Evolutionary conservation across 306 rosid genomes (phyloP).

Genomic region (Mimosa bimucronata): DNA sequence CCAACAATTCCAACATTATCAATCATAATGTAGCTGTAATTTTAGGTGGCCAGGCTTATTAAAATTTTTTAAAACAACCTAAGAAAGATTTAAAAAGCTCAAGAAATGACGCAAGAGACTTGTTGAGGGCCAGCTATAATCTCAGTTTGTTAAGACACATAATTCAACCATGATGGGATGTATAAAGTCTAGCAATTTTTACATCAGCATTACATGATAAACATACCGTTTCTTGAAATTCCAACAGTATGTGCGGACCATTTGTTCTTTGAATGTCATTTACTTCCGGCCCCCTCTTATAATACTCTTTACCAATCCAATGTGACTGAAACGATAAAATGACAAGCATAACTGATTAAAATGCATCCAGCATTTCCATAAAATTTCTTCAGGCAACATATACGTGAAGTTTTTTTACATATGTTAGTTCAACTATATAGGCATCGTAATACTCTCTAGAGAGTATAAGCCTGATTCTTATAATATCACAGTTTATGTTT

Average conservation of each 20-base stretch:
- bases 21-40: background rate
- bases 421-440: background rate
- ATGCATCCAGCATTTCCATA: background rate
- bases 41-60: background rate
- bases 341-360: constrained; percentile 33
- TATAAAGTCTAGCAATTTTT: background rate
- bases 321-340: constrained; percentile 36
- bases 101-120: background rate
- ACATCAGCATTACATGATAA: background rate
- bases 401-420: background rate
- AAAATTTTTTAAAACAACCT: background rate
- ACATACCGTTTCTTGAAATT: constrained; percentile 79
- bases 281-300: too few species aligned
- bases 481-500: background rate
- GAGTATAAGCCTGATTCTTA: background rate
- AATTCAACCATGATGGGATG: constrained; percentile 18
- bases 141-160: background rate
- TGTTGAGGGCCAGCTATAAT: background rate
- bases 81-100: background rate
- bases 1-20: background rate
- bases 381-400: background rate
- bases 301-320: too few species aligned
- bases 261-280: too few species aligned
- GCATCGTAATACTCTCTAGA: background rate
- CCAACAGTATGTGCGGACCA: constrained; percentile 94